Evolutionary conservation across 2,329 filamentous ascomycete genomes (phyloP).

Genomic region (Coniochaeta sp.): DNA sequence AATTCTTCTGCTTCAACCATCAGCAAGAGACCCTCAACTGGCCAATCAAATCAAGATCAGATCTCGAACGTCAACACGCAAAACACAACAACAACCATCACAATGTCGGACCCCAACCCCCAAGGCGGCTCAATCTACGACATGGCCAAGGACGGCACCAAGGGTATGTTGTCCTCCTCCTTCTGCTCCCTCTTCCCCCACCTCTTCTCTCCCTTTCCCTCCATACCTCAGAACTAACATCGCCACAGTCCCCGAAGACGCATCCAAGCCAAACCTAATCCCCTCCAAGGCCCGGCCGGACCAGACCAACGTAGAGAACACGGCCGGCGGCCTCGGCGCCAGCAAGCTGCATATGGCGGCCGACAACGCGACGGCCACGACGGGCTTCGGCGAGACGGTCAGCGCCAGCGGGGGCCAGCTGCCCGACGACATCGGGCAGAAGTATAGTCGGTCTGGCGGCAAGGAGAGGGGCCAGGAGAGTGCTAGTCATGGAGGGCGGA

Average conservation of each 20-base stretch:
- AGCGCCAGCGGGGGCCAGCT: constrained; percentile 11
- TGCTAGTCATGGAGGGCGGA: constrained; percentile 9
- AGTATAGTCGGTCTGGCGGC: constrained; percentile 12
- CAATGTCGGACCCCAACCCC: constrained; percentile 8
- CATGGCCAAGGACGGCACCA: constrained; percentile 17
- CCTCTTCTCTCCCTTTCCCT: not conserved
- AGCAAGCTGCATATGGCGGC: constrained; percentile 1
- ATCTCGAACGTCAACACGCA: not conserved
- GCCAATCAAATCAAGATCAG: no score
- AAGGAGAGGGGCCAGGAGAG: constrained; percentile 19
- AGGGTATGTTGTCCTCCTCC: constrained; percentile 9
- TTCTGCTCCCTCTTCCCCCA: not conserved
- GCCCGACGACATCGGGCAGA: constrained; percentile 12
- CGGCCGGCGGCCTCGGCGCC: constrained; percentile 7
- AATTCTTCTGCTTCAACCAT: no score
- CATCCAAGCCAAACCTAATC: constrained; percentile 13
- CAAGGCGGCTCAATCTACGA: constrained; percentile 14
- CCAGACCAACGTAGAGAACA: constrained; percentile 1
- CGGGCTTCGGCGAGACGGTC: constrained; percentile 8
- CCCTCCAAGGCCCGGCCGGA: constrained; percentile 7
- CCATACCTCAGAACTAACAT: no score
- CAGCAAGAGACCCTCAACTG: no score
- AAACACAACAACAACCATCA: not conserved
- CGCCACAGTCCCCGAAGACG: constrained; percentile 14
- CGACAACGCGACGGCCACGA: constrained; percentile 7